Conservation (phyloP, 2,329 filamentous ascomycete species). For the Aspergillus tubingensis region DNA sequence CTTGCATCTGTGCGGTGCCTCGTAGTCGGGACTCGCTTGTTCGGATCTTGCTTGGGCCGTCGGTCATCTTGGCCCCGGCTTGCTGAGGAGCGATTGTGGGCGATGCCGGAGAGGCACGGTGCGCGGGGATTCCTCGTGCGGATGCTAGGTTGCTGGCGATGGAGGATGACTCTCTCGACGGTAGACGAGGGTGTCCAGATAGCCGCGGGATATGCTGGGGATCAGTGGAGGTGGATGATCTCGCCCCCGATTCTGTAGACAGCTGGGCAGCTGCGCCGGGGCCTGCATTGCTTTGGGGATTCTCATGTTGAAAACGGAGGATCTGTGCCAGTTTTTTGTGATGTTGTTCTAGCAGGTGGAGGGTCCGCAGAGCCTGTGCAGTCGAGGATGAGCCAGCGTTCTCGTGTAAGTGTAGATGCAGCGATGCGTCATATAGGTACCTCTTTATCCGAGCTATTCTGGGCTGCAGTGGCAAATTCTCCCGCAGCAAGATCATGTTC, state of each 20-base stretch:
- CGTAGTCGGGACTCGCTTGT: slow-evolving; percentile 33
- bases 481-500: slow-evolving; percentile 86
- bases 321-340: slow-evolving; percentile 81
- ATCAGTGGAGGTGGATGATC: slow-evolving; percentile 33
- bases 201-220: slow-evolving; percentile 43
- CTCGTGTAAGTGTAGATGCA: background rate
- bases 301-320: slow-evolving; percentile 68
- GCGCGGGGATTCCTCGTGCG: slow-evolving; percentile 71
- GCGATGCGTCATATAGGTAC: slow-evolving; percentile 36
- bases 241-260: slow-evolving; percentile 22
- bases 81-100: slow-evolving; percentile 75
- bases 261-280: slow-evolving; percentile 21
- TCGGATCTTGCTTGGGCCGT: slow-evolving; percentile 49
- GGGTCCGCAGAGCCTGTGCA: slow-evolving; percentile 75
- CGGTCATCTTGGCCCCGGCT: slow-evolving; percentile 68
- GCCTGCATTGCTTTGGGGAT: slow-evolving; percentile 39
- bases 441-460: slow-evolving; percentile 64
- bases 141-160: slow-evolving; percentile 88
- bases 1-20: slow-evolving; percentile 18
- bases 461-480: slow-evolving; percentile 83
- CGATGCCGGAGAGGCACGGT: slow-evolving; percentile 66
- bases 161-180: slow-evolving; percentile 72
- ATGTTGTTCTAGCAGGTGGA: slow-evolving; percentile 83
- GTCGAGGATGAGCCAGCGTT: background rate
- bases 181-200: slow-evolving; percentile 47